Conservation (phyloP, 257 asterid genomes). For the Craterostigma plantagineum region DNA sequence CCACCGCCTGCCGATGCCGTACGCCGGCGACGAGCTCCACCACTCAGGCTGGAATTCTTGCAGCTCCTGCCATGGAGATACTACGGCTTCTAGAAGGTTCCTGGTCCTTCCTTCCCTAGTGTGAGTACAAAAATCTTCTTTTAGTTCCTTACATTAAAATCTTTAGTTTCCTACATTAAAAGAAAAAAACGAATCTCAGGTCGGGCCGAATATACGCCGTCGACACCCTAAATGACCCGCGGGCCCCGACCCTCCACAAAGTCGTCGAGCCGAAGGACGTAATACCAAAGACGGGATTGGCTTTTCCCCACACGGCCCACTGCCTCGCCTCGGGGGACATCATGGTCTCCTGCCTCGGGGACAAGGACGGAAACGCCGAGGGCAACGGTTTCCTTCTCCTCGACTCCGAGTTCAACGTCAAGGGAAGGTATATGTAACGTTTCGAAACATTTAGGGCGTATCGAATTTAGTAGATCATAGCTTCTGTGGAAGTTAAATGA, state of each 20-base stretch:
- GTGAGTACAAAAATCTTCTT: conserved; percentile 33
- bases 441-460: no score
- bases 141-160: no score
- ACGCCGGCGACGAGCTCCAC: conserved; percentile 69
- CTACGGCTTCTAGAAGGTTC: conserved; percentile 53
- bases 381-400: conserved; percentile 92
- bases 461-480: no score
- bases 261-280: conserved; percentile 63
- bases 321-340: conserved; percentile 97
- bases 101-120: conserved; percentile 80
- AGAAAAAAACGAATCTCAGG: conserved; percentile 19
- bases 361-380: conserved; percentile 84
- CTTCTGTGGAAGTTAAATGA: no score
- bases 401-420: conserved; percentile 77
- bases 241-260: conserved; percentile 66
- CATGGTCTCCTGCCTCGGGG: conserved; percentile 95
- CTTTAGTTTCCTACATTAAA: no score
- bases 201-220: conserved; percentile 92
- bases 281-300: conserved; percentile 70
- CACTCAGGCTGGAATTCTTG: conserved; percentile 98
- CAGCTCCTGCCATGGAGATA: conserved; percentile 87
- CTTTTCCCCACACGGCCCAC: conserved; percentile 93
- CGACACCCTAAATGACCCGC: conserved; percentile 67
- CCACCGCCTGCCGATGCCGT: conserved; percentile 92
- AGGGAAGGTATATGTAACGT: conserved; percentile 99